Conservation (phyloP, 2,329 filamentous ascomycete species). For the Colletotrichum lindemuthianum region DNA sequence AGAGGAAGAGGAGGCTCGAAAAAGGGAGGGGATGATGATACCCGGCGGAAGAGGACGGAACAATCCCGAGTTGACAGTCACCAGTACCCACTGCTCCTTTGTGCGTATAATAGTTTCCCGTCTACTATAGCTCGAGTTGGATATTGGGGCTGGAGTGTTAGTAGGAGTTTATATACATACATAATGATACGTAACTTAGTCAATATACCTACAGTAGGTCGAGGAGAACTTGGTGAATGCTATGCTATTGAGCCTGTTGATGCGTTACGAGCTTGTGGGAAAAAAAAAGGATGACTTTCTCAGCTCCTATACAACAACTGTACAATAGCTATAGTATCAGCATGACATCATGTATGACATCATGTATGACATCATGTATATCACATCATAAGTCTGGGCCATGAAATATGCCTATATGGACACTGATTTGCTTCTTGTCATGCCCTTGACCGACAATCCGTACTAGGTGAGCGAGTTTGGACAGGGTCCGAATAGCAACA, state of each 20-base stretch:
- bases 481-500: too few relatives aligned
- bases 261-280: background rate
- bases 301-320: too few relatives aligned
- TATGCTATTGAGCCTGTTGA: background rate
- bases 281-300: too few relatives aligned
- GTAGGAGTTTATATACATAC: slow-evolving; percentile 3
- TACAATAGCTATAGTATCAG: too few relatives aligned
- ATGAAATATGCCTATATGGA: too few relatives aligned
- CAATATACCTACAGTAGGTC: background rate
- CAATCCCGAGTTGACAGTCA: background rate
- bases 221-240: background rate
- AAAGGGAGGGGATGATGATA: slow-evolving; percentile 24
- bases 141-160: background rate
- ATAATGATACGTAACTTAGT: slow-evolving; percentile 16
- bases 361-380: too few relatives aligned
- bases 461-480: too few relatives aligned
- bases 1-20: background rate
- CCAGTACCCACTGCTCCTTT: background rate
- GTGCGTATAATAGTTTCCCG: background rate
- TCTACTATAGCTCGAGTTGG: background rate
- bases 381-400: too few relatives aligned
- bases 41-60: slow-evolving; percentile 8
- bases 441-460: too few relatives aligned
- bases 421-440: too few relatives aligned
- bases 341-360: too few relatives aligned